Conservation (phyloP, 495 filamentous ascomycete genomes). For the Chaetomium tenue region DNA sequence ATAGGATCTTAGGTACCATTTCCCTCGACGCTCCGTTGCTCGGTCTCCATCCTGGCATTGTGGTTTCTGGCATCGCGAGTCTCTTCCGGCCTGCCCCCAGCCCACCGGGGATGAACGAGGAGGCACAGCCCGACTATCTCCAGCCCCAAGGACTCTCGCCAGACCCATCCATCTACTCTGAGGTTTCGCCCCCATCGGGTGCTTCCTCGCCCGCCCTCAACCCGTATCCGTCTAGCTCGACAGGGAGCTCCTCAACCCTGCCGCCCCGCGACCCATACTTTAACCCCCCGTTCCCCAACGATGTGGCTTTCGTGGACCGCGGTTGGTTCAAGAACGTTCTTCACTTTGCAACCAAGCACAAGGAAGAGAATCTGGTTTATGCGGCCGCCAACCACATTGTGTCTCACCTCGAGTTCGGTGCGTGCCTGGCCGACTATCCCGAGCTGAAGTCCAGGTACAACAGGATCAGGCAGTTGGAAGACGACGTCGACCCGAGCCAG, state of each 20-base stretch:
- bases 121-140: neutral
- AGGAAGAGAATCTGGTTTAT: slow-evolving; percentile 59
- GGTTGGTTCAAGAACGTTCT: slow-evolving; percentile 63
- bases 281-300: slow-evolving; percentile 72
- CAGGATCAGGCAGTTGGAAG: slow-evolving; percentile 65
- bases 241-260: slow-evolving; percentile 18
- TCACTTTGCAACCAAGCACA: slow-evolving; percentile 79
- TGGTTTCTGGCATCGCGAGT: slow-evolving; percentile 73
- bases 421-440: slow-evolving; percentile 71
- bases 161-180: slow-evolving; percentile 39
- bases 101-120: slow-evolving; percentile 29
- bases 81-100: slow-evolving; percentile 63
- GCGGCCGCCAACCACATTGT: slow-evolving; percentile 71
- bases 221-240: slow-evolving; percentile 22
- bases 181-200: slow-evolving; percentile 34
- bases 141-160: slow-evolving; percentile 29
- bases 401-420: slow-evolving; percentile 80
- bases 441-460: slow-evolving; percentile 69
- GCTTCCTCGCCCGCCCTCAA: slow-evolving; percentile 26
- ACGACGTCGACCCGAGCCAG: slow-evolving; percentile 50
- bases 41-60: slow-evolving; percentile 84
- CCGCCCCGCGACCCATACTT: slow-evolving; percentile 57
- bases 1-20: slow-evolving; percentile 79
- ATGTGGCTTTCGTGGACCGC: slow-evolving; percentile 61
- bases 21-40: slow-evolving; percentile 84